Evolutionary conservation across 2,329 filamentous ascomycete species (phyloP).

Genomic region (Aspergillus sp.): DNA sequence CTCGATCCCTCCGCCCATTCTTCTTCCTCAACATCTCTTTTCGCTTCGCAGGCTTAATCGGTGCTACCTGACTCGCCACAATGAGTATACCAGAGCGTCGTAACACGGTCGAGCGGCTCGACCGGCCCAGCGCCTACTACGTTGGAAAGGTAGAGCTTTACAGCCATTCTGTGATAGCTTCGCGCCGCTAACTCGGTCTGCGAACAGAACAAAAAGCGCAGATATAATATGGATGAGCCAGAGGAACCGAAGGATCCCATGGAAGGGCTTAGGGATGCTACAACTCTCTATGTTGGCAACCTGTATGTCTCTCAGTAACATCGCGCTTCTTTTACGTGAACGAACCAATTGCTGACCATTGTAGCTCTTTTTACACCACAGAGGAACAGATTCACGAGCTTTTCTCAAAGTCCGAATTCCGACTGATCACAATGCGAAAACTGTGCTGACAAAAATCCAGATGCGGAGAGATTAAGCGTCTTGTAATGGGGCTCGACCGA

Average conservation of each 20-base stretch:
- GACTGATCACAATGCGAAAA: background rate
- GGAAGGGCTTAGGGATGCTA: slow-evolving; percentile 81
- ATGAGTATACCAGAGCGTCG: slow-evolving; percentile 29
- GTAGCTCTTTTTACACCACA: slow-evolving; percentile 92
- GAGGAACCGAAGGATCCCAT: slow-evolving; percentile 63
- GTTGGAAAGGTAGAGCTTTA: slow-evolving; percentile 64
- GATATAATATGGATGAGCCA: slow-evolving; percentile 60
- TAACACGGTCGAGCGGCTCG: slow-evolving; percentile 82
- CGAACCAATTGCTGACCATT: slow-evolving; percentile 9
- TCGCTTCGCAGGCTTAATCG: background rate
- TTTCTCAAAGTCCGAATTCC: slow-evolving; percentile 69
- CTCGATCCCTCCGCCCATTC: slow-evolving; percentile 3
- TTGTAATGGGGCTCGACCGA: slow-evolving; percentile 96
- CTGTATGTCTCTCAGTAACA: slow-evolving; percentile 58
- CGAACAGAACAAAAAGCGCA: slow-evolving; percentile 68
- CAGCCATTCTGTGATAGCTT: background rate
- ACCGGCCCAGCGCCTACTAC: slow-evolving; percentile 94
- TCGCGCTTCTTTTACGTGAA: background rate
- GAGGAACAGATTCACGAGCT: slow-evolving; percentile 99
- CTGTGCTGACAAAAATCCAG: slow-evolving; percentile 33
- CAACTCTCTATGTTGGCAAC: slow-evolving; percentile 97
- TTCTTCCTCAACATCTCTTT: slow-evolving; percentile 1
- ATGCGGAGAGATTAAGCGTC: slow-evolving; percentile 93
- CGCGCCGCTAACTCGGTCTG: background rate
- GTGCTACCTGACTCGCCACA: background rate